Evolutionary conservation across 2,329 filamentous ascomycete genomes (phyloP), one percentile per base, ranked within the genome.

Genomic region (Graphium sp.): DNA sequence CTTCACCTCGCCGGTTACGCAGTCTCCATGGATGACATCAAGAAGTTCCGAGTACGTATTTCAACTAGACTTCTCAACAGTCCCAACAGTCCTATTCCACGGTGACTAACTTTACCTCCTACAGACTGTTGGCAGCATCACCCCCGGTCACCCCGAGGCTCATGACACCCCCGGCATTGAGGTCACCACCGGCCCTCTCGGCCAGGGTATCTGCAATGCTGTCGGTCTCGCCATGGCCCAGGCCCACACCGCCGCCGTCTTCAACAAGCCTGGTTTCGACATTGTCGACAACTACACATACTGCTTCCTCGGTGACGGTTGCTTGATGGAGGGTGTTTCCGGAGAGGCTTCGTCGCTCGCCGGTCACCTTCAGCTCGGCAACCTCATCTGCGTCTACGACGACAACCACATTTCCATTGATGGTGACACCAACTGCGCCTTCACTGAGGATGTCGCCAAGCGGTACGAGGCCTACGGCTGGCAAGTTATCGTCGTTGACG

Each of bases 381-480:
- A 95, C 70, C 67, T 98, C 49, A 95, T 95, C 58, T 74, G 72
- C 57, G 70, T 98, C 59, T 98, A 87, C 58, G 89, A 98, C 52
- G 89, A 98, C 68, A 98, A 98, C 73, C 80, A 93, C 57, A 95
- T 98, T 51, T 92, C 68, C 46, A 75, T 74, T 50, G 89, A 98
- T 50, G 89, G 89, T 57, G 79, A 93, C 66, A 95, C 80, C 61
- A 89, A 89, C 62, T 75, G 72, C 49, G 78, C 89, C 41, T 95
- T 98, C 67, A 98, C 89, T 35, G 89, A 98, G 65, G 85, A 98
- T 45, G 87, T 95, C 36, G 55, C 67, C 46, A 89, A 91, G 72
- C 76, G 87, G 49, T 95, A 95, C 56, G 83, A 95, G 65, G 55
- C 89, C 36, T 98, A 94, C 57, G 89, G 85, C 62, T 98, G 89